Evolutionary conservation across 345 rosid genomes (phyloP), one percentile per base, ranked within the genome.

Genomic region (Ceriops zippeliana): DNA sequence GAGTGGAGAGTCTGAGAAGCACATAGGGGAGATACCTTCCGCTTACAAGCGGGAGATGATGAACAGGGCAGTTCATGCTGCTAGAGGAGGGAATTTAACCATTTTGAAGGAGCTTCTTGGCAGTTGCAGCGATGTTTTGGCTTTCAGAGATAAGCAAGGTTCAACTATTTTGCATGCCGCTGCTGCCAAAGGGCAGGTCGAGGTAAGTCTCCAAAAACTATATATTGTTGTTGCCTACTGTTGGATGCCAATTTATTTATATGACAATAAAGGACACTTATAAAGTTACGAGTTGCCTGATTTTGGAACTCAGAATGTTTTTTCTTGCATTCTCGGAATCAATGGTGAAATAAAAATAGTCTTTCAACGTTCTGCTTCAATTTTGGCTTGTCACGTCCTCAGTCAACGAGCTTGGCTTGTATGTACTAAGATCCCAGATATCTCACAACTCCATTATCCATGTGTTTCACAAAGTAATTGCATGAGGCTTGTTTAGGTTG

Each of bases 131-230:
- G 80, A 89, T 80, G 80, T 86, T 47, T 73, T 85, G 81, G 79
- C 85, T 65, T 87, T 83, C 21, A 83, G 92, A 70, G 98, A 93
- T 75, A 87, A 75, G 70, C 83, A 82, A 10, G 92, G 96, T 61
- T 89, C 98, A 60, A 86, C 98, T 11, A 67, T 90, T 71, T 85
- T 93, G 68, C 98, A 93, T 74, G 88, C 97, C n/a, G 97, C 97
- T 2, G 91, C 98, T 70, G 88, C 87, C 58, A 83, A 80, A 85
- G 98, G 98, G 56, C 84, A 81, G 68, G 83, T 89, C 77, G 87
- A 85, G 86, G 97, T 90, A 63, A 74, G 84, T 27, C 61, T 26
- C 66, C 53, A 46, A 24, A 9, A 8, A 26, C n/a, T 15, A n/a
- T 67, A 58, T 11, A 22, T 56, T 56, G 69, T 32, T 61, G 32